These are phyloP conservation scores for Coniochaeta sp. DNA, from an alignment of 2,329 filamentous ascomycete genomes.

Conservation along the genomic window DNA sequence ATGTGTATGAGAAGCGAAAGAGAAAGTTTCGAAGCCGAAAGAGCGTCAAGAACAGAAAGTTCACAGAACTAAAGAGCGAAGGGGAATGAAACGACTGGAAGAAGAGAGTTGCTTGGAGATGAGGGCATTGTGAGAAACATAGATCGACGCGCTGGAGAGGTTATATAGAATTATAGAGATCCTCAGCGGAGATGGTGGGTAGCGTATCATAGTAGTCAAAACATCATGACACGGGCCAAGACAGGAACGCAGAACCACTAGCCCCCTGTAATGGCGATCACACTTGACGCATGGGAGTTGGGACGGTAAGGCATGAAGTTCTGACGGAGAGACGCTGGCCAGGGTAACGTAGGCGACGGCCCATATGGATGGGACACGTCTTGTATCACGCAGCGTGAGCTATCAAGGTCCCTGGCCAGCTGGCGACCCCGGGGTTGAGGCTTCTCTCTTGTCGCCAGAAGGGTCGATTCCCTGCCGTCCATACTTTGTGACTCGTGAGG, in stretches of 20 bases:
- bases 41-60: slow-evolving; percentile 3
- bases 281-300: slow-evolving; percentile 1
- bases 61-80: slow-evolving; percentile 4
- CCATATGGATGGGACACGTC: neutral
- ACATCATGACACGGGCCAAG: slow-evolving; percentile 2
- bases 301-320: neutral
- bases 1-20: slow-evolving; percentile 1
- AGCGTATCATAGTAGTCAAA: neutral
- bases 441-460: neutral
- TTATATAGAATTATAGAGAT: slow-evolving; percentile 2
- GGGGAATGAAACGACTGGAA: neutral
- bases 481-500: too few species aligned
- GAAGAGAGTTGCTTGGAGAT: neutral
- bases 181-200: neutral
- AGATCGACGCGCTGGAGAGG: neutral
- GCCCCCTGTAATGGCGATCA: slow-evolving; percentile 4
- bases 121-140: neutral
- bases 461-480: too few species aligned
- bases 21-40: neutral
- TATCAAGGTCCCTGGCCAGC: neutral
- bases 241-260: neutral
- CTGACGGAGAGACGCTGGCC: neutral
- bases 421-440: neutral
- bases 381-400: neutral
- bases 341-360: neutral